These are phyloP conservation scores for Eimeria brunetti DNA, from an alignment of 169 alveolate species.

Conservation along the genomic window DNA sequence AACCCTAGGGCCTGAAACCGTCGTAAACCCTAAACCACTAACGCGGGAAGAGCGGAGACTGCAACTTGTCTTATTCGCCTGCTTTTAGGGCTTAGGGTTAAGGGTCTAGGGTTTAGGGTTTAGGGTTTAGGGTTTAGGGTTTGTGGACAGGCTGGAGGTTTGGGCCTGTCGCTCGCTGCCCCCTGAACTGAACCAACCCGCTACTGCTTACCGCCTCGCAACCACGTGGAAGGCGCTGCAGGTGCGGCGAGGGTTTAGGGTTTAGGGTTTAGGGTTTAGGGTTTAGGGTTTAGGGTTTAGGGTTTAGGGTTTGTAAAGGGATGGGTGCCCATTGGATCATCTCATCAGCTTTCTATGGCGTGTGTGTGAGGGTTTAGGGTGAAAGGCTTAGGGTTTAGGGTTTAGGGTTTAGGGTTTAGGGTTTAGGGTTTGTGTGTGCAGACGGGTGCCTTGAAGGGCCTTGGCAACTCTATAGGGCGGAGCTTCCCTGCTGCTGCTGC, in stretches of 20 bases:
- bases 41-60: background rate
- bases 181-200: background rate
- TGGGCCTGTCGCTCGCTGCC: background rate
- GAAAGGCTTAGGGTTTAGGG: conserved; percentile 20
- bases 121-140: conserved; percentile 13
- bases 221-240: conserved; percentile 1
- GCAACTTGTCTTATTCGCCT: background rate
- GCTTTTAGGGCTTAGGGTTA: too few species aligned
- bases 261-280: conserved; percentile 1
- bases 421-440: conserved; percentile 20
- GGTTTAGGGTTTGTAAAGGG: background rate
- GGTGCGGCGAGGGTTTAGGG: background rate
- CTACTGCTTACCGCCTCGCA: conserved; percentile 1
- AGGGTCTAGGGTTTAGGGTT: background rate
- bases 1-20: background rate
- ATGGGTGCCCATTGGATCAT: background rate
- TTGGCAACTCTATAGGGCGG: background rate
- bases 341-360: background rate
- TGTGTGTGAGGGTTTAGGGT: conserved; percentile 5
- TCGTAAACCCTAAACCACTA: background rate
- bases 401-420: conserved; percentile 41
- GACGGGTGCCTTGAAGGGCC: conserved; percentile 15
- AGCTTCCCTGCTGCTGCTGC: conserved; percentile 32
- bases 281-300: background rate
- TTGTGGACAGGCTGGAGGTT: background rate